Conservation (phyloP, 2,329 filamentous ascomycete species). For the Tolypocladium paradoxum region DNA sequence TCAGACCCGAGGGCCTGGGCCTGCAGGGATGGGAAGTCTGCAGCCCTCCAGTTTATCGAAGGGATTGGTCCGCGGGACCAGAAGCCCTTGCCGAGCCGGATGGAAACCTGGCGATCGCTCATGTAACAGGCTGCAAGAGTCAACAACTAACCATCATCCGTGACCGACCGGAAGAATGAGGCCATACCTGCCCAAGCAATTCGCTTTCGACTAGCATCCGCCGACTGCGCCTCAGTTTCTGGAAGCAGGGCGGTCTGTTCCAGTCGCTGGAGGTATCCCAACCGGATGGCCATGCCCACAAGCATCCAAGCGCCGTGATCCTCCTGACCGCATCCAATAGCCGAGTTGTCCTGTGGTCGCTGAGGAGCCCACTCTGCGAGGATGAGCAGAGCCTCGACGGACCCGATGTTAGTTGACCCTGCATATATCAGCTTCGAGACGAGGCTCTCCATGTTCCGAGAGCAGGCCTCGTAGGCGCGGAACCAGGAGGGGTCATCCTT, state of each 20-base stretch:
- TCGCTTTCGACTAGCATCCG: constrained; percentile 49
- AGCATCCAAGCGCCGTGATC: constrained; percentile 71
- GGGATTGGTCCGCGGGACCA: constrained; percentile 64
- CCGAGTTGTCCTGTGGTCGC: constrained; percentile 47
- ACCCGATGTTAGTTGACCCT: constrained; percentile 56
- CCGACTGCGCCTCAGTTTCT: constrained; percentile 46
- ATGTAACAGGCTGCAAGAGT: constrained; percentile 44
- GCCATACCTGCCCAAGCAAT: constrained; percentile 52
- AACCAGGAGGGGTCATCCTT: constrained; percentile 58
- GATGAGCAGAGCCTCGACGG: constrained; percentile 58
- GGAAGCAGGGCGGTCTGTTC: constrained; percentile 58
- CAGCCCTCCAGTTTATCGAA: constrained; percentile 50
- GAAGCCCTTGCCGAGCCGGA: constrained; percentile 60
- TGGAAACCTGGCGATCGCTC: constrained; percentile 57
- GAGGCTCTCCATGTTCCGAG: constrained; percentile 58
- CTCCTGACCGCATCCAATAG: constrained; percentile 61
- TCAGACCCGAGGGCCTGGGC: constrained; percentile 48
- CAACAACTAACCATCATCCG: background rate
- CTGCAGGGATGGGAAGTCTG: constrained; percentile 57
- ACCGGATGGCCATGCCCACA: constrained; percentile 57
- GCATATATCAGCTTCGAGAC: constrained; percentile 58
- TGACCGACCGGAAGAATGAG: background rate
- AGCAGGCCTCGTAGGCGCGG: constrained; percentile 53
- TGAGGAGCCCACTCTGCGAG: constrained; percentile 67
- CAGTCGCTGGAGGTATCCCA: constrained; percentile 59